Base-by-base conservation (phyloP, 345 rosid genomes). In the Turnera subulata region DNA sequence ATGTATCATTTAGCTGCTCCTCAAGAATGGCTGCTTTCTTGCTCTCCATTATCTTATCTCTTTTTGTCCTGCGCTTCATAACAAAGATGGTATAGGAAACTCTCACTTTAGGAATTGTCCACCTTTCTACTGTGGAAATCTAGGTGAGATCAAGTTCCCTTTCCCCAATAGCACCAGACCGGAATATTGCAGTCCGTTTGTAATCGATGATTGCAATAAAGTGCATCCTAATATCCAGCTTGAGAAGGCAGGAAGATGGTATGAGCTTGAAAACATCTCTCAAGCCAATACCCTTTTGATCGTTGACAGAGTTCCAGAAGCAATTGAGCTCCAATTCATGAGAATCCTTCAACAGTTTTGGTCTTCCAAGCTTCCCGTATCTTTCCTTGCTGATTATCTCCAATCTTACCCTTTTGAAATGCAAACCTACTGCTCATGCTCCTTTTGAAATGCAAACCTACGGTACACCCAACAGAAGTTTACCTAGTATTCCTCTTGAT, bases 111-210 rank as follows among this genome's bases (percentile, higher is more conserved):
- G 11, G 0, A 1, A 5, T 0, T 80, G 85, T 51, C 6, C 6
- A 0, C 0, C 12, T 23, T 64, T 59, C 19, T n/a, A 33, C 4
- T 76, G 89, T 20, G 82, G 76, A 23, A 33, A 11, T 11, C 32
- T 63, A 1, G 43, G 39, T 14, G 39, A 61, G 38, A 44, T 67
- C 17, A 1, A 0, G 2, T 65, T 67, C 66, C 80, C 83, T 17
- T 74, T 59, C 43, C 4, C 46, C 19, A 32, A 62, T 24, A 15
- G 0, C 11, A 37, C 25, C 1, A 19, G 1, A 2, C 70, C 67
- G 2, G 43, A 18, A 4, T 0, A 0, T 0, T 78, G 85, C 51
- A 73, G 74, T 23, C 65, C 73, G 38, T 51, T 56, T 37, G 20
- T 0, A 22, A 32, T 73, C 37, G 56, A 64, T 0, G 23, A 23